Conservation (phyloP, 2,329 filamentous ascomycete species). For the Neofusicoccum kwambonambiense region DNA sequence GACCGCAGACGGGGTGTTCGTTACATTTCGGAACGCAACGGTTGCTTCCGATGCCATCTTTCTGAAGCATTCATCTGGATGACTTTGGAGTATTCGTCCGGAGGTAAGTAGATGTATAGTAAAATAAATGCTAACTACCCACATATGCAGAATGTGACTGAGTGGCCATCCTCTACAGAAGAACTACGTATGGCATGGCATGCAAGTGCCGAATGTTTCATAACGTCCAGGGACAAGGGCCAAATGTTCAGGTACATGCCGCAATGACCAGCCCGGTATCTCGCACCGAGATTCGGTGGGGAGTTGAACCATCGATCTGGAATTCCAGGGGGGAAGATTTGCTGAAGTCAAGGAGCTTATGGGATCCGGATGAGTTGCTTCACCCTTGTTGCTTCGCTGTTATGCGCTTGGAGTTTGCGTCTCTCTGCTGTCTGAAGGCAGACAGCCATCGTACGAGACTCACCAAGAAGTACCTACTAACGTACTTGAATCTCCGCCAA, state of each 20-base stretch:
- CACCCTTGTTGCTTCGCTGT: background rate
- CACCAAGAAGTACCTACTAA: background rate
- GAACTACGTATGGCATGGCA: background rate
- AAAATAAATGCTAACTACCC: no score
- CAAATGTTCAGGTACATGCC: background rate
- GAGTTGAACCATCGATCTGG: background rate
- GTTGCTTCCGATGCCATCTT: background rate
- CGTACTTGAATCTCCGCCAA: background rate
- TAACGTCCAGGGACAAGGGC: background rate
- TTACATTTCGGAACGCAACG: background rate
- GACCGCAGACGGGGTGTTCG: background rate
- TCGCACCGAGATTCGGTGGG: background rate
- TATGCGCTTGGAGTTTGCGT: background rate
- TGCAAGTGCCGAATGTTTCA: background rate
- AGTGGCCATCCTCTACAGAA: no score
- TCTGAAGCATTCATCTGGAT: no score
- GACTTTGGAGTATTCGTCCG: no score
- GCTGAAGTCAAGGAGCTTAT: background rate
- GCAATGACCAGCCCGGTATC: no score
- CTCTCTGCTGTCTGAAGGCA: background rate
- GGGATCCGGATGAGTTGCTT: background rate
- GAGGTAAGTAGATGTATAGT: no score
- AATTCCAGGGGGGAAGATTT: background rate
- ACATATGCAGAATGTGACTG: no score
- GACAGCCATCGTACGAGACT: background rate